These are phyloP conservation scores for Hypoxylon sp. DNA, from an alignment of 2,329 filamentous ascomycete species.

Conservation along the genomic window DNA sequence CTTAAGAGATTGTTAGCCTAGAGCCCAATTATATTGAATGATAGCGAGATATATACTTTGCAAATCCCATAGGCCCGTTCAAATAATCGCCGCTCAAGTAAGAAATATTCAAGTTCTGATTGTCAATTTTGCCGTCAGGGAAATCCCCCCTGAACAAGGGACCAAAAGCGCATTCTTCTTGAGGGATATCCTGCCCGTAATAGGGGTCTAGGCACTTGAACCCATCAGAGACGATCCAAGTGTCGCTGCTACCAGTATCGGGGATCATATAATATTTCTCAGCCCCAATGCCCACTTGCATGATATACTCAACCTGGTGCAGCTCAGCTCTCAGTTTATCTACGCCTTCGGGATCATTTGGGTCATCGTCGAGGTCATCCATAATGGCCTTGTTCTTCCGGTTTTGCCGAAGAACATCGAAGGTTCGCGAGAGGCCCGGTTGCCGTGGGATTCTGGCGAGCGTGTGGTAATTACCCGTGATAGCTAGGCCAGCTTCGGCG, in stretches of 20 bases:
- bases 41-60: constrained; percentile 45
- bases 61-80: constrained; percentile 53
- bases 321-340: constrained; percentile 41
- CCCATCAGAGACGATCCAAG: constrained; percentile 50
- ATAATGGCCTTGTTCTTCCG: constrained; percentile 26
- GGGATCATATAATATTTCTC: constrained; percentile 51
- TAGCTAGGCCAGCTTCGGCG: constrained; percentile 41
- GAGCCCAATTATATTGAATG: neutral
- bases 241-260: constrained; percentile 54
- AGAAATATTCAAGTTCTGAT: constrained; percentile 52
- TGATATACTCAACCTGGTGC: constrained; percentile 53
- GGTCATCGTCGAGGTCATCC: constrained; percentile 28
- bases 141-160: constrained; percentile 51
- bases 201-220: constrained; percentile 51
- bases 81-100: constrained; percentile 52
- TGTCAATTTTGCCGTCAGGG: constrained; percentile 50
- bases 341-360: constrained; percentile 43
- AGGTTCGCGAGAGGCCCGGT: constrained; percentile 24
- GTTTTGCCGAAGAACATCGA: constrained; percentile 34
- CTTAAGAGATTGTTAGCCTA: constrained; percentile 35
- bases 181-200: constrained; percentile 34
- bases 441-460: constrained; percentile 35
- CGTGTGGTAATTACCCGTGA: constrained; percentile 45
- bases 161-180: constrained; percentile 51
- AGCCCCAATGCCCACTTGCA: constrained; percentile 48